These are phyloP conservation scores for Dipteronia sinensis DNA, from an alignment of 345 rosid species.

Conservation along the genomic window DNA sequence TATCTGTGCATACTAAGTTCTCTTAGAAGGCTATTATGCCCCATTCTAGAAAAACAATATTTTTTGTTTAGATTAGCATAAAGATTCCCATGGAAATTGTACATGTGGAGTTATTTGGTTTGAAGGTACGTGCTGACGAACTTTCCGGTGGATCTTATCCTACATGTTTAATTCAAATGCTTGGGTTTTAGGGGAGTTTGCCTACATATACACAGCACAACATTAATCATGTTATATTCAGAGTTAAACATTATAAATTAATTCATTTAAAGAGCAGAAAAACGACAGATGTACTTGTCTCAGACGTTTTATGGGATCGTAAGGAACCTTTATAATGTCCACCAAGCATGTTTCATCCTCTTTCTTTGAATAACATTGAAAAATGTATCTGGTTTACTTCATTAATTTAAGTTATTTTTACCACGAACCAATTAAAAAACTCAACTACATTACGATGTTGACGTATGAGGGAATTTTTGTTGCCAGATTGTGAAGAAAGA, in stretches of 20 bases:
- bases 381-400: background rate
- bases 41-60: background rate
- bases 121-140: background rate
- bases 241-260: background rate
- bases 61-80: background rate
- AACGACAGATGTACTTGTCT: background rate
- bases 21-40: background rate
- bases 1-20: background rate
- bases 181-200: background rate
- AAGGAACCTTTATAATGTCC: background rate
- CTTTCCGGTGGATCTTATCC: background rate
- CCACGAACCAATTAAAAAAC: background rate
- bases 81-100: background rate
- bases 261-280: background rate
- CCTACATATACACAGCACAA: too few species aligned
- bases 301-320: background rate
- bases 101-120: background rate
- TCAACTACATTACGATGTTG: constrained; percentile 6
- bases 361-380: background rate
- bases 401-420: background rate
- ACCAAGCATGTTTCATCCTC: background rate
- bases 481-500: constrained; percentile 69
- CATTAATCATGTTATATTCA: too few species aligned
- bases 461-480: background rate
- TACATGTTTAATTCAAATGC: background rate